These are phyloP conservation scores for Zygosaccharomyces pseudobailii DNA, from an alignment of 1,139 yeast species.

Conservation along the genomic window DNA sequence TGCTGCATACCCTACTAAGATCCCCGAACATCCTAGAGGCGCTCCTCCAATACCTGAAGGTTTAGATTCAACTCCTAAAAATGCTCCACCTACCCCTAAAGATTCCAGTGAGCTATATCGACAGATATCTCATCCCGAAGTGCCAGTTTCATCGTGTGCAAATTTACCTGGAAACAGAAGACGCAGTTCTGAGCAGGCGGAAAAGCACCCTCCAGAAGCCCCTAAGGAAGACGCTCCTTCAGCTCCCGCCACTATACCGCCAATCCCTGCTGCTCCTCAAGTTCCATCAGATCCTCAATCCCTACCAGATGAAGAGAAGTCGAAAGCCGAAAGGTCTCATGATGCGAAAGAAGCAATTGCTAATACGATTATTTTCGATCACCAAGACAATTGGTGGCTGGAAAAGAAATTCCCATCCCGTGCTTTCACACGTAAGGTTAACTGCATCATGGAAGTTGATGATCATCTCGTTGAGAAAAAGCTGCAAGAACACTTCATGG, in stretches of 20 bases:
- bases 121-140: too few species aligned
- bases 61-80: background rate
- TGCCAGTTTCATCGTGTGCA: background rate
- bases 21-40: background rate
- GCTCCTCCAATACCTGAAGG: background rate
- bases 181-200: background rate
- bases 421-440: constrained; percentile 39
- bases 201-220: constrained; percentile 1
- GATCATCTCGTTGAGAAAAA: constrained; percentile 53
- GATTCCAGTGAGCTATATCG: too few species aligned
- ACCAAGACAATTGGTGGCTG: constrained; percentile 35
- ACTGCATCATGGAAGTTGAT: constrained; percentile 58
- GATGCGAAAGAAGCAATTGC: background rate
- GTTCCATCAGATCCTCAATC: too few species aligned
- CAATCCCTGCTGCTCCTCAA: background rate
- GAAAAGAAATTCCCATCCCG: constrained; percentile 55
- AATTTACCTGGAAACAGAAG: background rate
- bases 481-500: constrained; percentile 46
- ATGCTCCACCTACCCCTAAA: constrained; percentile 5
- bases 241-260: constrained; percentile 5
- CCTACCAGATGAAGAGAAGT: background rate
- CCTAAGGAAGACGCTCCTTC: constrained; percentile 8
- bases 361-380: constrained; percentile 31
- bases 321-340: background rate
- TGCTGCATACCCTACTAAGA: constrained; percentile 6